Percentiles rank a stretch among this genome's conserved stretches.
These are phyloP conservation scores for Ceratobasidium sp. DNA, from an alignment of 1,284 basidiomycete species.

Conservation along the genomic window DNA sequence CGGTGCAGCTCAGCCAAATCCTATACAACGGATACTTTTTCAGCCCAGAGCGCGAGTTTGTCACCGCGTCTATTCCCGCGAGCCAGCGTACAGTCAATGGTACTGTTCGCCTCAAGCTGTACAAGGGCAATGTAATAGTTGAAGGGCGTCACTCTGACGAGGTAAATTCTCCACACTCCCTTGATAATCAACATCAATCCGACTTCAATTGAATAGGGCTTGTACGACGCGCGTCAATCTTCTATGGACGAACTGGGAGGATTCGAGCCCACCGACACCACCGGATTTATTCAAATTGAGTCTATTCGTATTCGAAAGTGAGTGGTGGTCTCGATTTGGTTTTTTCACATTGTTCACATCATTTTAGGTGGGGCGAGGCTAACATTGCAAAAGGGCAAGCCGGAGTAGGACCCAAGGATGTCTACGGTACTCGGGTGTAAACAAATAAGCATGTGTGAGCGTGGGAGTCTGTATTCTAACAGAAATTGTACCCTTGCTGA, in stretches of 20 bases:
- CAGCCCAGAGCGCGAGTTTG: conserved; percentile 96
- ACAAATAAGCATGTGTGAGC: conserved; percentile 19
- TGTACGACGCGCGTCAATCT: conserved; percentile 97
- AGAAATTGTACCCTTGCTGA: conserved; percentile 3
- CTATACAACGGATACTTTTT: conserved; percentile 98
- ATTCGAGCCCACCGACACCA: conserved; percentile 92
- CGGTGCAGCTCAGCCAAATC: conserved; percentile 88
- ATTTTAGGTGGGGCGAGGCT: conserved; percentile 79
- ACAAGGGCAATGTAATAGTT: conserved; percentile 96
- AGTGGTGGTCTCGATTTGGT: conserved; percentile 54
- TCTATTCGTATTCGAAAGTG: conserved; percentile 96
- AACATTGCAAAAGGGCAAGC: conserved; percentile 85
- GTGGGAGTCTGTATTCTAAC: not conserved
- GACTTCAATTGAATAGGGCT: conserved; percentile 63
- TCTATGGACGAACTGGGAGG: conserved; percentile 99
- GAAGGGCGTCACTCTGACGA: conserved; percentile 93
- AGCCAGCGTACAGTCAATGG: conserved; percentile 98
- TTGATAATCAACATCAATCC: not conserved
- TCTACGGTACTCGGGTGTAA: conserved; percentile 70
- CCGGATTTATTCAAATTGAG: conserved; percentile 95
- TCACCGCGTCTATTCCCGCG: conserved; percentile 87
- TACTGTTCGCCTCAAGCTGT: conserved; percentile 86
- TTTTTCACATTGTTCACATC: conserved; percentile 46
- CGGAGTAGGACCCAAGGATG: conserved; percentile 79
- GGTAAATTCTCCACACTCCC: conserved; percentile 57